A percentile compares a stretch with the other conserved stretches of the same genome.
Evolutionary conservation across 176 grass and related monocot genomes (phyloP).

Genomic region (Lolium perenne): DNA sequence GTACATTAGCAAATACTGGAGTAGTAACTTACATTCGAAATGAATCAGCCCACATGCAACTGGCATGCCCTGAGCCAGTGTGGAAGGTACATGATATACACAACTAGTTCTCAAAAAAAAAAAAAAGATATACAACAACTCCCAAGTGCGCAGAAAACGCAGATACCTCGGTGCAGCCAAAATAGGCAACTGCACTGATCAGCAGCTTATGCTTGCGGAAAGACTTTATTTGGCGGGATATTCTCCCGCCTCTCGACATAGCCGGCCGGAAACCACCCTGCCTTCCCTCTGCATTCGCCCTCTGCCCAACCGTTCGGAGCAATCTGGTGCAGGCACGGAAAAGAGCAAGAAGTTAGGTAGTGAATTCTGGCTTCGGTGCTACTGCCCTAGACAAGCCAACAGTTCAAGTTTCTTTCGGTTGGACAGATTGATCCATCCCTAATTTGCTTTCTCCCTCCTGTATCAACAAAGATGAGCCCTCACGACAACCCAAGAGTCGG

Average conservation of each 20-base stretch:
- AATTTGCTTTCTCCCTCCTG: constrained; percentile 11
- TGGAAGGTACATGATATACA: constrained; percentile 33
- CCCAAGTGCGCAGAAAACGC: neutral
- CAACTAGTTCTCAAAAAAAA: neutral
- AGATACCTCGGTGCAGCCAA: neutral
- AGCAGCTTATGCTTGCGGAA: constrained; percentile 58
- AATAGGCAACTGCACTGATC: neutral
- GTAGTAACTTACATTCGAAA: constrained; percentile 15
- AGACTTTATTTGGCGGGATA: constrained; percentile 85
- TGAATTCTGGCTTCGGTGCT: neutral
- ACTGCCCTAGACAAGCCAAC: neutral
- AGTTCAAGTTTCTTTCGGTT: constrained; percentile 2
- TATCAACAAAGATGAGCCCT: constrained; percentile 2
- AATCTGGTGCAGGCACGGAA: constrained; percentile 54
- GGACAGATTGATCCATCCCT: neutral
- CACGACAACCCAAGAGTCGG: neutral
- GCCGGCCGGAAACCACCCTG: constrained; percentile 83
- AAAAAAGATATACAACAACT: neutral
- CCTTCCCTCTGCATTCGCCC: constrained; percentile 92
- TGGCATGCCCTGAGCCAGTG: neutral
- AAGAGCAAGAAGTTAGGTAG: constrained; percentile 9
- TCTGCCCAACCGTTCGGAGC: constrained; percentile 83
- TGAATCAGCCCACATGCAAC: neutral
- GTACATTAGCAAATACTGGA: neutral
- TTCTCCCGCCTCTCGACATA: constrained; percentile 84